Evolutionary conservation across 2,329 filamentous ascomycete species (phyloP).

Genomic region (Diplodia seriata): DNA sequence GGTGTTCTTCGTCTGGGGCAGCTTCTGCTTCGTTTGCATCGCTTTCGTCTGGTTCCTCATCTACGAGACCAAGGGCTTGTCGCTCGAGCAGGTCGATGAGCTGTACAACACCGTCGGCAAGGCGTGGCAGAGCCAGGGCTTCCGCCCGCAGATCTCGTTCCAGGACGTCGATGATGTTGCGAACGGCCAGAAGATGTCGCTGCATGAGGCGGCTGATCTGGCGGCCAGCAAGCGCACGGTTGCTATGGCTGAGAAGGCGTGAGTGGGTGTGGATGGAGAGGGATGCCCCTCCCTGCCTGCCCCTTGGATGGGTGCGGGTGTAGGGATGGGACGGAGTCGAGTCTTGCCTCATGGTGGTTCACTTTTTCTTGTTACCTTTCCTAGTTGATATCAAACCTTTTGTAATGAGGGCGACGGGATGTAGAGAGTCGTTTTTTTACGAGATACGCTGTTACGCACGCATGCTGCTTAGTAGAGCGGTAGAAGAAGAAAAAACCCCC

Average conservation of each 20-base stretch:
- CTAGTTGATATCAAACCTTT: conserved; percentile 9
- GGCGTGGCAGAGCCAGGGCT: conserved; percentile 73
- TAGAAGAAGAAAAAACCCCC: too few relatives aligned
- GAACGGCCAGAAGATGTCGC: conserved; percentile 37
- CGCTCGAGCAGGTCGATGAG: conserved; percentile 79
- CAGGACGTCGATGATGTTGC: conserved; percentile 41
- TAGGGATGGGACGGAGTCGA: background rate
- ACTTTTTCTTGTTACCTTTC: background rate
- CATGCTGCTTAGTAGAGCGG: background rate
- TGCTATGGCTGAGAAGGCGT: conserved; percentile 16
- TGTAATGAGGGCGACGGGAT: conserved; percentile 9
- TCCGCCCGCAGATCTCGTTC: conserved; percentile 60
- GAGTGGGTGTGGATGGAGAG: background rate
- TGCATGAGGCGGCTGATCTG: conserved; percentile 2
- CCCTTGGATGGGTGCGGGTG: background rate
- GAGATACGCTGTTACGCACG: conserved; percentile 11
- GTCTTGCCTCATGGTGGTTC: background rate
- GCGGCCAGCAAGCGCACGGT: conserved; percentile 17
- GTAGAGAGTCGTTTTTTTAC: background rate
- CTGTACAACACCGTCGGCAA: conserved; percentile 75
- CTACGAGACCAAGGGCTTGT: conserved; percentile 79
- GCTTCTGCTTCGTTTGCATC: conserved; percentile 59
- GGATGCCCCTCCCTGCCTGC: background rate
- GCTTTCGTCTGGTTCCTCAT: conserved; percentile 73
- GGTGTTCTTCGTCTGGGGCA: conserved; percentile 63